Evolutionary conservation across 2,329 filamentous ascomycete genomes (phyloP).

Genomic region (Aspergillus ochraceus): DNA sequence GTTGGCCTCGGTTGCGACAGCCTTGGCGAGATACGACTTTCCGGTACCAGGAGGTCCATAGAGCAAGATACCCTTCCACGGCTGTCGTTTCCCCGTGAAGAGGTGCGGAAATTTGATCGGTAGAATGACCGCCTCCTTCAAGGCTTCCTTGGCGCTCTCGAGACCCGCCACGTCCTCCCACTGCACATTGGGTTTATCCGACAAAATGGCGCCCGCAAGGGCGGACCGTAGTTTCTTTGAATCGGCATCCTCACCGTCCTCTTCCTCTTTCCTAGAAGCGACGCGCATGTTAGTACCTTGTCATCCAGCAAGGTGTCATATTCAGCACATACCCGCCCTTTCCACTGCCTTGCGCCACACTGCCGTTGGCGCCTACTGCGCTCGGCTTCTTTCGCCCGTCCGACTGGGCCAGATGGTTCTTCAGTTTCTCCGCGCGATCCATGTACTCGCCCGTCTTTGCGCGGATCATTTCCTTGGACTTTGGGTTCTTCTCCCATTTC

Average conservation of each 20-base stretch:
- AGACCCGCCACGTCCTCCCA: slow-evolving; percentile 98
- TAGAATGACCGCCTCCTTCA: slow-evolving; percentile 96
- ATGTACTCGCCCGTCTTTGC: slow-evolving; percentile 96
- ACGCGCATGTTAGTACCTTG: background rate
- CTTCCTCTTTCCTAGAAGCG: slow-evolving; percentile 50
- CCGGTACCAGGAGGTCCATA: slow-evolving; percentile 96
- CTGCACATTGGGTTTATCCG: slow-evolving; percentile 92
- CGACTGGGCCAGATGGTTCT: slow-evolving; percentile 75
- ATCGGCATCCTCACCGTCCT: slow-evolving; percentile 78
- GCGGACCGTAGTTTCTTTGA: slow-evolving; percentile 93
- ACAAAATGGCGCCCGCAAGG: slow-evolving; percentile 85
- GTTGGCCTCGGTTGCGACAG: slow-evolving; percentile 96
- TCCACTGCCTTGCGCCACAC: slow-evolving; percentile 50
- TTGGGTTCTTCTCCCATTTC: slow-evolving; percentile 99
- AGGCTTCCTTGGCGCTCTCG: slow-evolving; percentile 89
- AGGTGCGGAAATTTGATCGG: slow-evolving; percentile 98
- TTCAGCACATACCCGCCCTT: slow-evolving; percentile 55
- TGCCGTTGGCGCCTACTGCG: slow-evolving; percentile 53
- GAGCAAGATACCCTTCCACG: slow-evolving; percentile 96
- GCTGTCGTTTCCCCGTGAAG: slow-evolving; percentile 93
- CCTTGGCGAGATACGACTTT: slow-evolving; percentile 96
- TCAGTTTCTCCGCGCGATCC: slow-evolving; percentile 97
- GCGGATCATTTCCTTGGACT: slow-evolving; percentile 95
- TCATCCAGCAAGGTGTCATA: background rate
- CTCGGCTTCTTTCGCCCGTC: slow-evolving; percentile 55